Base-by-base conservation (phyloP, 805 yeast species). In the Kurtzmaniella cleridarum region DNA sequence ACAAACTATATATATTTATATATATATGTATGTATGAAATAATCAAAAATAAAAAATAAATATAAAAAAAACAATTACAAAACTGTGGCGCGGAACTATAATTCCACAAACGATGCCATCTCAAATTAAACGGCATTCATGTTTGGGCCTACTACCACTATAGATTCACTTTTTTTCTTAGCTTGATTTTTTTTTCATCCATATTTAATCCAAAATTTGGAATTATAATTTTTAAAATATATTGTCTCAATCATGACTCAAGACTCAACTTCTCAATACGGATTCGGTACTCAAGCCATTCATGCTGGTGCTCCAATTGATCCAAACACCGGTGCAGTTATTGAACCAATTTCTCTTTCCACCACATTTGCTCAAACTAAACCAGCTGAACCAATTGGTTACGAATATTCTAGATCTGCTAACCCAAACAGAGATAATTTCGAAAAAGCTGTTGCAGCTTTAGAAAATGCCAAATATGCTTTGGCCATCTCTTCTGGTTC, bases 401-500 rank as follows among this genome's bases (percentile, higher is more conserved):
- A 79, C 65, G 95, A 87, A 60, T 86, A 86, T 68, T 84, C 95
- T 14, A 75, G 95, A 61, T 82, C 91, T 23, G 79, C 82, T 46
- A 86, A 86, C 64, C 95, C 95, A 45, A 87, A 86, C 75, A 79
- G 95, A 68, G 80, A 78, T 59, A 80, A 78, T 58, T 80, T 86
- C 46, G 95, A 87, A 65, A 67, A 64, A 38, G 91, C 86, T 8
- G 75, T 86, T 39, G 95, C 95, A 39, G 71, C 87, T 13, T 71
- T 86, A 42, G 95, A 86, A 63, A 75, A 77, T 42, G 95, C 81
- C 47, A 76, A 79, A 58, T 73, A 77, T 59, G 90, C 84, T 20
- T 62, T 86, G 43, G 95, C 91, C 13, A 81, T 84, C 59, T 65
- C 84, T 28, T 84, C 95, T n/a, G 95, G 95, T 38, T 81, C 89